Evolutionary conservation across 805 yeast genomes (phyloP), one percentile per base, ranked within the genome.

Genomic region (Candida peoriensis): DNA sequence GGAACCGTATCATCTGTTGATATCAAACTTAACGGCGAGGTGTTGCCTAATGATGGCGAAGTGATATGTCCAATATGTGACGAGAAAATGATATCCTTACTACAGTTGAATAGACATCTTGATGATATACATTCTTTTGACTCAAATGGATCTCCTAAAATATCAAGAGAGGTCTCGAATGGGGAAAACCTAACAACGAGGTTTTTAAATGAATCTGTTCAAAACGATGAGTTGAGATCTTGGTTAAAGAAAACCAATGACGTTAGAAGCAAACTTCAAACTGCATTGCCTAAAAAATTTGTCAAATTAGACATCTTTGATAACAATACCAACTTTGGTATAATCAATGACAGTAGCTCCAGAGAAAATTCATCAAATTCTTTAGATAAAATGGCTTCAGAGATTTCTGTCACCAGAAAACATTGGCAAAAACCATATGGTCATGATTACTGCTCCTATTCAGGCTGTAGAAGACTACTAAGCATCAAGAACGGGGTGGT

Each of bases 51-150:
- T 7, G 18, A 8, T 8, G 33, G 19, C 7, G 33, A 38, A 3
- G 32, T 53, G 12, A 21, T 34, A 13, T 86, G 95, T 48, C 95
- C 95, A 2, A 78, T 86, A 2, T 86, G 95, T 50, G 57, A 63
- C 11, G 81, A 76, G 38, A 32, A 56, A 2, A 76, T 81, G 79
- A 57, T 73, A 6, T 67, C 72, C 6, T 54, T 79, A 25, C 33
- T 45, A 12, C 80, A 74, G 41, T 61, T 85, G 37, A 83, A 83
- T 53, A 64, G 66, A 28, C 96, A 86, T 55, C 57, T 86, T 19
- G 95, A 87, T 52, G 81, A 72, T 38, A 72, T 58, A 8, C 96
- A 86, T 13, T 20, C 35, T 26, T 34, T 36, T 9, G n/a, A 38
- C 2, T 27, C 17, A 15, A 30, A 17, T 17, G 30, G 13, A 9